Conservation (phyloP, 306 rosid genomes). For the Trifolium repens region DNA sequence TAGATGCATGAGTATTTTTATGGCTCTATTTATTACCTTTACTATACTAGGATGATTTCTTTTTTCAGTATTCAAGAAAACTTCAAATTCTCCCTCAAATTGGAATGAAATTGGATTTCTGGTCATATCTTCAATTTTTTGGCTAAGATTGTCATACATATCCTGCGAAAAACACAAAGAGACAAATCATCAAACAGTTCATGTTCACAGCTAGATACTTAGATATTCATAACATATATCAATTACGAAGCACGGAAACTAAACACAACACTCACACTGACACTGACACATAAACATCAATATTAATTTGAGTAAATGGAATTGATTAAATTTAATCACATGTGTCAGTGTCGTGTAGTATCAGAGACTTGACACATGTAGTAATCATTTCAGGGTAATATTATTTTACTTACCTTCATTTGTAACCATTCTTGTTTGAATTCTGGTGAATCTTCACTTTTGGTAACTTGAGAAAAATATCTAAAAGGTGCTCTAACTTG, state of each 20-base stretch:
- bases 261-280: too few relatives aligned
- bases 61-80: constrained; percentile 46
- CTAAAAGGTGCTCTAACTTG: constrained; percentile 69
- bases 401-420: constrained; percentile 55
- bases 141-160: constrained; percentile 56
- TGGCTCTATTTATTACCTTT: constrained; percentile 47
- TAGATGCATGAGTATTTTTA: neutral
- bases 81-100: constrained; percentile 41
- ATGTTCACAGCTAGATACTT: neutral
- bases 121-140: constrained; percentile 49
- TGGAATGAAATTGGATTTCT: constrained; percentile 22
- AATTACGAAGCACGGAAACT: neutral
- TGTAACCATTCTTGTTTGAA: constrained; percentile 53
- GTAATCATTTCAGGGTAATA: neutral
- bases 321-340: too few relatives aligned
- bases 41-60: constrained; percentile 57
- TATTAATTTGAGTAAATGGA: too few relatives aligned
- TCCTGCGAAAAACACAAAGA: constrained; percentile 49
- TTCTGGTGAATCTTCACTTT: neutral
- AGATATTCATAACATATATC: neutral
- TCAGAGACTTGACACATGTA: too few relatives aligned
- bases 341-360: too few relatives aligned
- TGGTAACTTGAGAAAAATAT: constrained; percentile 43
- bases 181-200: neutral
- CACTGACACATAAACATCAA: too few relatives aligned